Conservation (phyloP, 805 yeast genomes). For the Kregervanrija delftensis region DNA sequence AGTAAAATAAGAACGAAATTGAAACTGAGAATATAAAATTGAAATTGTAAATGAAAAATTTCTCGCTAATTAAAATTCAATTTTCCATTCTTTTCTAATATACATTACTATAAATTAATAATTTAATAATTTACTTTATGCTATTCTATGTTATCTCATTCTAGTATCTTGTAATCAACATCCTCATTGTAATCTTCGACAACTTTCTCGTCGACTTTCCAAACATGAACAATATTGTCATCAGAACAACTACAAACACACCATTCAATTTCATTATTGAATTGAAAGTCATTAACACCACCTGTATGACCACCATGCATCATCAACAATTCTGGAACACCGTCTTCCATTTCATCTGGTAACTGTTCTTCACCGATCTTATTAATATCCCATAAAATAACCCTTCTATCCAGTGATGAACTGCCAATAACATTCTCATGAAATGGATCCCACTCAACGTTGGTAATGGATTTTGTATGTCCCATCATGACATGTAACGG, state of each 20-base stretch:
- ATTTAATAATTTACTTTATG: no score
- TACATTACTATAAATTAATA: no score
- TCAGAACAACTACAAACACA: constrained; percentile 59
- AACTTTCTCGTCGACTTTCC: constrained; percentile 38
- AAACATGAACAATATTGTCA: constrained; percentile 53
- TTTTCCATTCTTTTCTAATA: no score
- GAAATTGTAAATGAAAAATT: no score
- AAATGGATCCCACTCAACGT: constrained; percentile 72
- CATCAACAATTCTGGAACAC: constrained; percentile 81
- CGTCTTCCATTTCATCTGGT: constrained; percentile 87
- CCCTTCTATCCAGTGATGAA: constrained; percentile 70
- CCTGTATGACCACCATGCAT: constrained; percentile 92
- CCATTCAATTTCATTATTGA: constrained; percentile 73
- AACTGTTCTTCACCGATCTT: constrained; percentile 80
- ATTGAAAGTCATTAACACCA: constrained; percentile 63
- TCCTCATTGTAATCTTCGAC: constrained; percentile 16
- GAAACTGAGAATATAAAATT: no score
- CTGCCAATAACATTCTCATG: constrained; percentile 73
- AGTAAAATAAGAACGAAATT: no score
- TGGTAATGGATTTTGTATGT: constrained; percentile 66
- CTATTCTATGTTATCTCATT: no score
- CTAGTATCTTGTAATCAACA: constrained; percentile 1
- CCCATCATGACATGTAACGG: constrained; percentile 72
- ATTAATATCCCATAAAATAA: constrained; percentile 73
- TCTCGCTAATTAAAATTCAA: no score